phyloP scores from a whole-genome alignment of 1,284 basidiomycete genomes.

The Cryptococcus sp. region DNA sequence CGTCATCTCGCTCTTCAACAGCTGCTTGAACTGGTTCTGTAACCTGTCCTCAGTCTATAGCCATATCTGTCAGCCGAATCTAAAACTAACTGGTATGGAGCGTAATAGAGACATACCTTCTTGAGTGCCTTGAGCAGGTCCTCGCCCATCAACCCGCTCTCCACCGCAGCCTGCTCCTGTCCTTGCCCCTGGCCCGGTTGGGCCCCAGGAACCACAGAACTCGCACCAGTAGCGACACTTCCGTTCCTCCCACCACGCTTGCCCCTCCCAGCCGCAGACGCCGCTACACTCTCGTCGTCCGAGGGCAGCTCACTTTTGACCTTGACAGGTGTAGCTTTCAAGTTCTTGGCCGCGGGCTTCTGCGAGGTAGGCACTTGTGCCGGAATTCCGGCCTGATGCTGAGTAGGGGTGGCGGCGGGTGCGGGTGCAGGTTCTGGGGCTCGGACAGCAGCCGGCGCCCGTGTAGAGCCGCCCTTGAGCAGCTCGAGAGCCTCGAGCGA shows the following conservation, averaged over 20 bases:
- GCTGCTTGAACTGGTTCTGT: slow-evolving; percentile 25
- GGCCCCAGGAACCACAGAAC: neutral
- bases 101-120: slow-evolving; percentile 4
- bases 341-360: slow-evolving; percentile 4
- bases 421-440: neutral
- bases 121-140: slow-evolving; percentile 8
- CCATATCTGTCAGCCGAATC: neutral
- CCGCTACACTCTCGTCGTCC: slow-evolving; percentile 1
- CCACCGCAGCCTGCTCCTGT: neutral
- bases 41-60: slow-evolving; percentile 34
- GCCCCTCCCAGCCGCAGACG: no score
- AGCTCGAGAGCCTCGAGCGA: slow-evolving; percentile 5
- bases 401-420: neutral
- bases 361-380: neutral
- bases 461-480: neutral
- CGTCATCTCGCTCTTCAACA: slow-evolving; percentile 16
- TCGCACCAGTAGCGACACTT: neutral
- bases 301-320: slow-evolving; percentile 18
- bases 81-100: no score
- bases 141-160: neutral
- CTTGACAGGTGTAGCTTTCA: slow-evolving; percentile 2
- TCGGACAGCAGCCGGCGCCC: neutral
- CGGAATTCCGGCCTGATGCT: slow-evolving; percentile 1
- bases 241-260: neutral
- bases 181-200: no score